Evolutionary conservation across 2,329 filamentous ascomycete genomes (phyloP).

Genomic region (Hymenoscyphus scutula): DNA sequence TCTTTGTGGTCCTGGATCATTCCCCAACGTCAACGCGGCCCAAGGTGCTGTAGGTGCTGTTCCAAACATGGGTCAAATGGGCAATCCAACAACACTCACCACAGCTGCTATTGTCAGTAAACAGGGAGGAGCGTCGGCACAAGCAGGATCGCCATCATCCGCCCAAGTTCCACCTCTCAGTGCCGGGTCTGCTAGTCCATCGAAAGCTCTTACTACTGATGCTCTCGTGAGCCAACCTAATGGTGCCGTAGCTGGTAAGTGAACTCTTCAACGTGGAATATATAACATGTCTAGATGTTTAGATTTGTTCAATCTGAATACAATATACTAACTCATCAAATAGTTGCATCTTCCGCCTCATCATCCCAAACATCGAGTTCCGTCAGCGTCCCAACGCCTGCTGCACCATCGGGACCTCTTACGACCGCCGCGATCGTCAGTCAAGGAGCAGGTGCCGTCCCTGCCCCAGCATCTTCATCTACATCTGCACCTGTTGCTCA

Average conservation of each 20-base stretch:
- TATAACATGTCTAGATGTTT: no score
- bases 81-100: constrained; percentile 6
- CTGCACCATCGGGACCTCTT: background rate
- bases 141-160: background rate
- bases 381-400: background rate
- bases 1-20: constrained; percentile 26
- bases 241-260: background rate
- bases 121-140: background rate
- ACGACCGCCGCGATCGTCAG: constrained; percentile 9
- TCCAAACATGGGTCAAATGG: constrained; percentile 2
- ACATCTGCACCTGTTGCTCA: constrained; percentile 2
- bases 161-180: background rate
- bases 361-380: background rate
- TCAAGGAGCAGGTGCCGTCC: background rate
- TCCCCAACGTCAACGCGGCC: constrained; percentile 9
- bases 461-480: no score
- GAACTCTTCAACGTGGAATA: background rate
- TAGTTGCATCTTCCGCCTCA: no score
- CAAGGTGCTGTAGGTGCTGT: constrained; percentile 5
- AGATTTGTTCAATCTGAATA: no score
- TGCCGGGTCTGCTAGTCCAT: background rate
- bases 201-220: background rate
- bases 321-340: no score
- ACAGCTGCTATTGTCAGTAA: constrained; percentile 16
- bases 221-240: background rate